Percentiles rank a stretch among this genome's conserved stretches.
These are phyloP conservation scores for Naganishia cerealis DNA, from an alignment of 1,284 basidiomycete genomes.

Conservation along the genomic window DNA sequence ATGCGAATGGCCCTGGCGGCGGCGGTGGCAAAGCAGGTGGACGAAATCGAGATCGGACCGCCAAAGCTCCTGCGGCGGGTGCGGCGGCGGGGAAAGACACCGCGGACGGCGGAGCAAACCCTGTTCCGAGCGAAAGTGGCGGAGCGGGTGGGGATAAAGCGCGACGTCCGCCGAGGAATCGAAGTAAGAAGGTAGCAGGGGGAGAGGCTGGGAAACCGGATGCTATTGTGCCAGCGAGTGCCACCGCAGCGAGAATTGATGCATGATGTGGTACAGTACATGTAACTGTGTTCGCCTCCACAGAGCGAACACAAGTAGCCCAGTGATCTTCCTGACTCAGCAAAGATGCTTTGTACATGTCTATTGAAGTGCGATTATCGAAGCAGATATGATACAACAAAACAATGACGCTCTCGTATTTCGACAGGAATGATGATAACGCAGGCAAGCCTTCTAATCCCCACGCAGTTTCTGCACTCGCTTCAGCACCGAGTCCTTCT, in stretches of 20 bases:
- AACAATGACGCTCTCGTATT: background rate
- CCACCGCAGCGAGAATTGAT: background rate
- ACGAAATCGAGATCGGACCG: background rate
- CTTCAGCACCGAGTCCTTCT: slow-evolving; percentile 94
- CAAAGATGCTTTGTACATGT: background rate
- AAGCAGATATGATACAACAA: slow-evolving; percentile 7
- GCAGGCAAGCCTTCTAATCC: slow-evolving; percentile 58
- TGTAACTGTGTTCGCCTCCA: too few species aligned
- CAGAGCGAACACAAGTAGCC: too few species aligned
- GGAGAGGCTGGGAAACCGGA: background rate
- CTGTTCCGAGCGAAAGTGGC: background rate
- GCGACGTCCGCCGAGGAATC: slow-evolving; percentile 17
- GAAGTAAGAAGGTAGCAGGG: background rate
- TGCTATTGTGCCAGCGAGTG: background rate
- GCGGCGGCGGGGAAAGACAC: background rate
- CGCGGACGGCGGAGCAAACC: background rate
- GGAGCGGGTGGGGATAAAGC: slow-evolving; percentile 3
- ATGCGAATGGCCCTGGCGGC: background rate
- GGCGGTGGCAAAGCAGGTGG: background rate
- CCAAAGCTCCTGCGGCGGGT: background rate
- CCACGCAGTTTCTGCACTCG: slow-evolving; percentile 95
- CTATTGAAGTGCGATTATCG: background rate
- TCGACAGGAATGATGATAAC: background rate
- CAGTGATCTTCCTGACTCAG: too few species aligned
- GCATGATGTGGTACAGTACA: background rate